Evolutionary conservation across 2,329 filamentous ascomycete species (phyloP).

Genomic region (Emergomyces africanus): DNA sequence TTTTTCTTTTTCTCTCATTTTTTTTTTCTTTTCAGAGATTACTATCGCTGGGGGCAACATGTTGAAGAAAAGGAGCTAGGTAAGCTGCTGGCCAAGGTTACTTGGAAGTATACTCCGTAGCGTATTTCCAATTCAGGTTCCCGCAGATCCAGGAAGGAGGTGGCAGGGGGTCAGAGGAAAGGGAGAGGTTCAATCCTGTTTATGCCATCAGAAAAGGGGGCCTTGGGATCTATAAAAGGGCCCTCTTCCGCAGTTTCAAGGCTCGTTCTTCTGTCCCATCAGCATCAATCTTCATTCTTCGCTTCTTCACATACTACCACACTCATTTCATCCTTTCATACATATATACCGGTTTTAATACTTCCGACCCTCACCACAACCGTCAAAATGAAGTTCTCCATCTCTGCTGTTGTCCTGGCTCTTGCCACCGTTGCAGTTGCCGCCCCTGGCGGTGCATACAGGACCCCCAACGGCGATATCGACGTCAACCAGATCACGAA

Average conservation of each 20-base stretch:
- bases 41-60: background rate
- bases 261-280: constrained; percentile 6
- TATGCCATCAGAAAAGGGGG: background rate
- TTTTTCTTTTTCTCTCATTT: too few relatives aligned
- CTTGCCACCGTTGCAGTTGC: constrained; percentile 27
- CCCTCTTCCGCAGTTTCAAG: background rate
- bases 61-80: background rate
- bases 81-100: background rate
- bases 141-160: background rate
- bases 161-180: background rate
- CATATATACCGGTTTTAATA: constrained; percentile 8
- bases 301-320: background rate
- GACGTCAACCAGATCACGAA: constrained; percentile 6
- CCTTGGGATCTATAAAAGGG: constrained; percentile 8
- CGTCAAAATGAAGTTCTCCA: constrained; percentile 17
- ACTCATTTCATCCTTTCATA: constrained; percentile 2
- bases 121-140: background rate
- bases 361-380: background rate
- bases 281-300: constrained; percentile 6
- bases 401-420: constrained; percentile 28
- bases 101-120: background rate
- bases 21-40: background rate
- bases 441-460: constrained; percentile 5
- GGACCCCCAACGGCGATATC: background rate
- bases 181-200: background rate